These are phyloP conservation scores for Bathelium albidoporum DNA, from an alignment of 495 filamentous ascomycete species.

Conservation along the genomic window DNA sequence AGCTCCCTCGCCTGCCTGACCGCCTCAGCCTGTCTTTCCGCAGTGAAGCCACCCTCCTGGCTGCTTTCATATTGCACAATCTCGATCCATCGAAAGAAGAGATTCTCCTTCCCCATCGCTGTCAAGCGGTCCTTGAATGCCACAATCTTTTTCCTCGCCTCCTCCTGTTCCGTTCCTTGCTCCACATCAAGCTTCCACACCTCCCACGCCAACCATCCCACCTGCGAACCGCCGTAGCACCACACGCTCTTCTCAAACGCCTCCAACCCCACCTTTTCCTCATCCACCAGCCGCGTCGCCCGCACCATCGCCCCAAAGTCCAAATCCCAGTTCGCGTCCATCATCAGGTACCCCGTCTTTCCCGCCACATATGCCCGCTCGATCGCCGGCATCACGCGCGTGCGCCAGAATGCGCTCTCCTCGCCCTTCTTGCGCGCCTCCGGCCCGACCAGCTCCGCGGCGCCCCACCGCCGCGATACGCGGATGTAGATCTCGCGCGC, in stretches of 20 bases:
- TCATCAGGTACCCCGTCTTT: constrained; percentile 71
- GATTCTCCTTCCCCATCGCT: constrained; percentile 63
- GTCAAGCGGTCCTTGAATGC: constrained; percentile 61
- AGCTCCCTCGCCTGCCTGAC: constrained; percentile 56
- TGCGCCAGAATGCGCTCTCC: constrained; percentile 35
- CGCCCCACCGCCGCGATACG: constrained; percentile 50
- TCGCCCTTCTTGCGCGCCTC: constrained; percentile 21
- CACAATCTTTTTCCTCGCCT: constrained; percentile 43
- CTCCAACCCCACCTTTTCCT: constrained; percentile 44
- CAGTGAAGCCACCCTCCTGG: constrained; percentile 62
- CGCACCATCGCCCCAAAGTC: constrained; percentile 66
- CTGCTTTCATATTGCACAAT: constrained; percentile 72
- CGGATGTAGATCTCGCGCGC: constrained; percentile 66
- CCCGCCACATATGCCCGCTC: constrained; percentile 46
- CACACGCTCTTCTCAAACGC: constrained; percentile 56
- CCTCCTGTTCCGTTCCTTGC: constrained; percentile 22
- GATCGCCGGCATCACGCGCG: constrained; percentile 49
- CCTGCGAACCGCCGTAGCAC: constrained; percentile 34
- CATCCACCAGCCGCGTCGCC: constrained; percentile 54
- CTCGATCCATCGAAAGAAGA: constrained; percentile 83
- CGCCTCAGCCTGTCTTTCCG: constrained; percentile 39
- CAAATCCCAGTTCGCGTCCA: constrained; percentile 70
- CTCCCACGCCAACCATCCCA: constrained; percentile 57
- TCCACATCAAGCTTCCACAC: constrained; percentile 35
- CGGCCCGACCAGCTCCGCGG: constrained; percentile 32